Evolutionary conservation across 352 stramenopile species (phyloP).

Genomic region (Pythium coloratum): DNA sequence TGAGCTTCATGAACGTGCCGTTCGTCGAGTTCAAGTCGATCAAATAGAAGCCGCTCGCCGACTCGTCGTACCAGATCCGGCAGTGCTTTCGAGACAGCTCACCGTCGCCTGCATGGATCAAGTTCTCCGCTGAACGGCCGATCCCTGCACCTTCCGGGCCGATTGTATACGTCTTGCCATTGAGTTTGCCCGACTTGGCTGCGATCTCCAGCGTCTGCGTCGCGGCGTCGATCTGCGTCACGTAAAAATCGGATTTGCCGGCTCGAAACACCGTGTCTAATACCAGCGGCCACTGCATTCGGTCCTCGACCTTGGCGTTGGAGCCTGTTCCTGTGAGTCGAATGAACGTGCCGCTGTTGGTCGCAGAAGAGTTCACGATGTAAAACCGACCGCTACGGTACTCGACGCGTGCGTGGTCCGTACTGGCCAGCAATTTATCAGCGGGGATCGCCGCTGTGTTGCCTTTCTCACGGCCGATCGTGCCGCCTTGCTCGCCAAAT

Average conservation of each 20-base stretch:
- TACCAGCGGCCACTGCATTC: constrained; percentile 82
- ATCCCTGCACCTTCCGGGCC: constrained; percentile 86
- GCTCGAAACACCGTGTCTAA: constrained; percentile 64
- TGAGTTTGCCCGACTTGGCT: constrained; percentile 64
- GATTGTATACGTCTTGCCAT: constrained; percentile 76
- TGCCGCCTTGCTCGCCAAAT: constrained; percentile 50
- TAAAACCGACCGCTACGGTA: constrained; percentile 68
- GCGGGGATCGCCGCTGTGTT: constrained; percentile 76
- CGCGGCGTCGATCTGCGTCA: constrained; percentile 52
- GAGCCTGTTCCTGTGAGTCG: constrained; percentile 44
- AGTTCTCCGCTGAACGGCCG: constrained; percentile 84
- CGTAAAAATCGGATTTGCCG: constrained; percentile 80
- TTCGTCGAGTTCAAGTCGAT: constrained; percentile 90
- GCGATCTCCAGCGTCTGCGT: constrained; percentile 57
- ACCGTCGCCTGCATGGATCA: constrained; percentile 93
- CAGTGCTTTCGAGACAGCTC: constrained; percentile 95
- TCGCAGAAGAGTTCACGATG: constrained; percentile 45
- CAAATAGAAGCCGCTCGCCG: constrained; percentile 78
- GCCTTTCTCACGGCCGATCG: constrained; percentile 45
- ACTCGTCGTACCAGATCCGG: constrained; percentile 90
- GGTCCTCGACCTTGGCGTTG: constrained; percentile 45
- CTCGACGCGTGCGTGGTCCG: constrained; percentile 59
- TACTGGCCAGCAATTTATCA: constrained; percentile 55
- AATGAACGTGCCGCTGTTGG: constrained; percentile 67
- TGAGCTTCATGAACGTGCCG: constrained; percentile 96